Conservation (phyloP, 345 rosid genomes). For the Brassica cretica region DNA sequence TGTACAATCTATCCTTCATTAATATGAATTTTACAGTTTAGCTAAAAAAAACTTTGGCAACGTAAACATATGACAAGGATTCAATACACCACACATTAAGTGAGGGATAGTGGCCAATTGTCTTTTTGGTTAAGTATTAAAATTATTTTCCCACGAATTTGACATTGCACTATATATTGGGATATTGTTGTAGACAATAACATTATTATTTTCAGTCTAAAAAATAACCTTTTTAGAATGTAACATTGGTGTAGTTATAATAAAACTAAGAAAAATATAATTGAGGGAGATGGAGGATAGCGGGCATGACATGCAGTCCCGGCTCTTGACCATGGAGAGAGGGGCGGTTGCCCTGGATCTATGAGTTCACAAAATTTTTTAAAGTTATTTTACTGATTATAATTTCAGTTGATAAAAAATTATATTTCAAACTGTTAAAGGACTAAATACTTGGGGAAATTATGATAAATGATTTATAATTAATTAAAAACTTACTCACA, state of each 20-base stretch:
- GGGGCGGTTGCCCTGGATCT: background rate
- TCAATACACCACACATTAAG: background rate
- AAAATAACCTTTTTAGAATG: background rate
- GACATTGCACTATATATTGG: background rate
- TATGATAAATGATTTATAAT: too few species aligned
- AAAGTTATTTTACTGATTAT: too few species aligned
- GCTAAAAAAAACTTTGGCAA: too few species aligned
- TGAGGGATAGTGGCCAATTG: background rate
- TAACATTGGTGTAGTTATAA: background rate
- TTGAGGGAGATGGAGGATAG: conserved; percentile 5
- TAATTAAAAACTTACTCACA: too few species aligned
- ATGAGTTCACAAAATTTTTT: background rate
- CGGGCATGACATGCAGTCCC: conserved; percentile 5
- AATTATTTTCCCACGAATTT: background rate
- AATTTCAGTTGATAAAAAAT: background rate
- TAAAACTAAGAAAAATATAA: background rate
- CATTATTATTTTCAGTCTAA: background rate
- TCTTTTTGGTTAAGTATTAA: background rate
- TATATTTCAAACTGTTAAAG: background rate
- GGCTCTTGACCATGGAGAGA: background rate
- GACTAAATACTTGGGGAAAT: background rate
- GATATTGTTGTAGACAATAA: background rate
- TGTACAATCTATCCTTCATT: too few species aligned
- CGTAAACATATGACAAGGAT: background rate
- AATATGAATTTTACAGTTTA: too few species aligned